phyloP scores from a whole-genome alignment of 805 yeast genomes.

The Pichia cephalocereana region DNA sequence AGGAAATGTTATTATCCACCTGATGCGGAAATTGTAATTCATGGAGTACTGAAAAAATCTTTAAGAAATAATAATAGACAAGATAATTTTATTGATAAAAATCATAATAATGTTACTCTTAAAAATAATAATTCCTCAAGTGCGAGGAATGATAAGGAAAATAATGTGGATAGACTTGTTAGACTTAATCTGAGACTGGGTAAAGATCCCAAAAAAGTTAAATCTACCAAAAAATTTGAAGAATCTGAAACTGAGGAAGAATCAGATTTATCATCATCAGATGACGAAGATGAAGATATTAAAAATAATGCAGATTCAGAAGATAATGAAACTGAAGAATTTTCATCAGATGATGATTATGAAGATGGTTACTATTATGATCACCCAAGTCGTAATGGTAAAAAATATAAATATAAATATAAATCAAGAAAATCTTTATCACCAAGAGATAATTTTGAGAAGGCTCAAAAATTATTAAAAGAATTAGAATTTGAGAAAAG shows the following conservation, averaged over 20 bases:
- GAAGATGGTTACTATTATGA: neutral
- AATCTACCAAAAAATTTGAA: neutral
- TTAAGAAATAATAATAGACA: too few species aligned
- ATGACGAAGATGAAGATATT: neutral
- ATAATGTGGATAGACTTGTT: too few species aligned
- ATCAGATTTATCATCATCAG: neutral
- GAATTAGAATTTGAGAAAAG: conserved; percentile 12
- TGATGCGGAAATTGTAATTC: conserved; percentile 5
- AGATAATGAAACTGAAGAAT: neutral
- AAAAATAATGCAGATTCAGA: neutral
- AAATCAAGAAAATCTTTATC: neutral
- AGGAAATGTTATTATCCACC: conserved; percentile 8
- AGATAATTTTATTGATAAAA: neutral
- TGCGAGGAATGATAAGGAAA: too few species aligned
- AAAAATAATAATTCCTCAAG: neutral
- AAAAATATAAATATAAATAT: neutral
- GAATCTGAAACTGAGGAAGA: neutral
- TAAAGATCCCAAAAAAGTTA: neutral
- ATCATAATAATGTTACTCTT: neutral
- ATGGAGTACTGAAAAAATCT: neutral
- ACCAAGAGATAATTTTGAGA: neutral
- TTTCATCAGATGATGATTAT: neutral
- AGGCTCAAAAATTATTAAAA: conserved; percentile 5
- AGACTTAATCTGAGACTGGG: neutral
- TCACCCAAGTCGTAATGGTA: neutral